Conservation (phyloP, 2,329 filamentous ascomycete genomes). For the Xylariaceae sp. region DNA sequence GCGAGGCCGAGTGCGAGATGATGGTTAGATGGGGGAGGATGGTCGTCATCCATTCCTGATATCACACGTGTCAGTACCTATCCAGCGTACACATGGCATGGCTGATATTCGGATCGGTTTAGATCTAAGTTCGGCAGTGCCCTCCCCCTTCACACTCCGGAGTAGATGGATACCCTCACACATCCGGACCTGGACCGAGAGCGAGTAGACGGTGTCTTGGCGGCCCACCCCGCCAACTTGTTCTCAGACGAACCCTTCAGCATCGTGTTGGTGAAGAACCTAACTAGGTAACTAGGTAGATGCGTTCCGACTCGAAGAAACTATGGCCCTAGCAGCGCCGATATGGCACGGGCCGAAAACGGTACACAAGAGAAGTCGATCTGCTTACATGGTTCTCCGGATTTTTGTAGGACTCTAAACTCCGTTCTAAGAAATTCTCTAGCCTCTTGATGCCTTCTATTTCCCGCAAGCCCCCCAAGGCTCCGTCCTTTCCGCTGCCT, state of each 20-base stretch:
- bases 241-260: neutral
- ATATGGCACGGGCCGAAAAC: no score
- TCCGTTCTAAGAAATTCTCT: conserved; percentile 13
- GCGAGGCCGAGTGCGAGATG: conserved; percentile 38
- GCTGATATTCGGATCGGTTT: neutral
- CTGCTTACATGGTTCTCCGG: conserved; percentile 16
- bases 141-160: neutral
- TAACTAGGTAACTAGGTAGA: neutral
- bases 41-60: conserved; percentile 48
- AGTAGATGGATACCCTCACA: neutral
- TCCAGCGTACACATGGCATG: no score
- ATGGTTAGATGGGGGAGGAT: conserved; percentile 48
- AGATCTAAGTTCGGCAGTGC: neutral
- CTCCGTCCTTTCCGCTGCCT: neutral
- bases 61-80: neutral
- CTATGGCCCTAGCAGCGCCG: neutral
- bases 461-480: neutral
- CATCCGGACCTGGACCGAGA: neutral
- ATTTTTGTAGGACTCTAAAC: conserved; percentile 6
- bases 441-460: conserved; percentile 10
- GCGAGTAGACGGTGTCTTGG: neutral
- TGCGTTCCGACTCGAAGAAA: neutral
- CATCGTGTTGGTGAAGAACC: neutral
- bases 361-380: neutral
- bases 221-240: neutral